Evolutionary conservation across 2,329 filamentous ascomycete genomes (phyloP).

Genomic region (Xylaria sp.): DNA sequence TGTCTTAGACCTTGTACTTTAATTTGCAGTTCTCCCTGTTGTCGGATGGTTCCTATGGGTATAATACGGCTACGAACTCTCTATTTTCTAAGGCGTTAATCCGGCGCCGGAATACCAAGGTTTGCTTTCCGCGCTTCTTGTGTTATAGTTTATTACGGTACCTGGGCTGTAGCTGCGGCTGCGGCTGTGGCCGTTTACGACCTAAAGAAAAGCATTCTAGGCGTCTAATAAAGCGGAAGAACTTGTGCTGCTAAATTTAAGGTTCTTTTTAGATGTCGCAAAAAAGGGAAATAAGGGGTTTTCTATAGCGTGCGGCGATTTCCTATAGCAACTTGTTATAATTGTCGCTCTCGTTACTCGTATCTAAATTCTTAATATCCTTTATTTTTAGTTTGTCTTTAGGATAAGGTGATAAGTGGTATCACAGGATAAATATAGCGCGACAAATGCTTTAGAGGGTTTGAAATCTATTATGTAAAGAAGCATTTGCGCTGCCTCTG

Average conservation of each 20-base stretch:
- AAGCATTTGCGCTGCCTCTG: not conserved
- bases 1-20: not conserved
- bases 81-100: not conserved
- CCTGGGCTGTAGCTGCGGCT: too few species aligned
- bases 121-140: not conserved
- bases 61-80: not conserved
- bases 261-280: too few species aligned
- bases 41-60: not conserved
- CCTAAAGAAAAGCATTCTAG: too few species aligned
- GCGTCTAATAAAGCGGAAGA: too few species aligned
- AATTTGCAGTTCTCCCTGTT: not conserved
- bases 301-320: not conserved
- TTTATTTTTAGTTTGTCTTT: not conserved
- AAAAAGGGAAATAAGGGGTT: too few species aligned
- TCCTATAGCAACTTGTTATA: not conserved
- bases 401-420: not conserved
- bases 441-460: not conserved
- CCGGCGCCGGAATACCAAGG: not conserved
- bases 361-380: not conserved
- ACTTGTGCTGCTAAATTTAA: too few species aligned
- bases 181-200: too few species aligned
- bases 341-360: not conserved
- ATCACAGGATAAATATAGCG: not conserved
- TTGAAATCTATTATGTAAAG: not conserved
- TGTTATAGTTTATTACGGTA: not conserved